Evolutionary conservation across 805 yeast species (phyloP).

Genomic region (Cyberlindnera euphorbiae): DNA sequence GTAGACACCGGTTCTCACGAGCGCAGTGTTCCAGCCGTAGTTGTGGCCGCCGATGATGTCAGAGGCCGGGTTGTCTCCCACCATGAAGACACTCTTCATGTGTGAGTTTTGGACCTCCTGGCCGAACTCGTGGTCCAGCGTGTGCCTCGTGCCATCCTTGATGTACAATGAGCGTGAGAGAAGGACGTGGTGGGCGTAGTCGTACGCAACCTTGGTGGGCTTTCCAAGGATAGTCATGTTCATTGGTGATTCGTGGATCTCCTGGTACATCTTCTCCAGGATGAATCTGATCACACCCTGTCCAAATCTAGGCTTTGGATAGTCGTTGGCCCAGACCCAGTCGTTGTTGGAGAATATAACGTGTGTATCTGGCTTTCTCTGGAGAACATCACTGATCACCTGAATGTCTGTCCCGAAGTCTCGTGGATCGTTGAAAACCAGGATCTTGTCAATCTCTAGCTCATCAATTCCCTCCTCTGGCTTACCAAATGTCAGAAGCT

Average conservation of each 20-base stretch:
- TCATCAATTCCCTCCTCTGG: constrained; percentile 18
- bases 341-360: constrained; percentile 80
- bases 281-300: constrained; percentile 80
- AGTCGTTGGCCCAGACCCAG: constrained; percentile 84
- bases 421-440: constrained; percentile 85
- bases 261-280: constrained; percentile 54
- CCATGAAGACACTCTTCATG: constrained; percentile 78
- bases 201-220: constrained; percentile 75
- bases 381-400: constrained; percentile 64
- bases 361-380: constrained; percentile 63
- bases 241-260: constrained; percentile 45
- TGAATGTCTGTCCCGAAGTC: constrained; percentile 86
- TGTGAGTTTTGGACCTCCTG: constrained; percentile 29
- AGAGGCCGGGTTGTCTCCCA: constrained; percentile 93
- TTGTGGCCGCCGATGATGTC: constrained; percentile 87
- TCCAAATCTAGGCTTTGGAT: constrained; percentile 73
- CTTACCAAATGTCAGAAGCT: constrained; percentile 37
- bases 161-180: constrained; percentile 34
- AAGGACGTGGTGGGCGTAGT: constrained; percentile 72
- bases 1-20: constrained; percentile 87
- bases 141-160: constrained; percentile 2
- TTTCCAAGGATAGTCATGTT: constrained; percentile 68
- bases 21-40: constrained; percentile 84
- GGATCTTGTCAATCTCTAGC: constrained; percentile 51
- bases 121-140: constrained; percentile 17